Conservation (phyloP, 768 basidiomycete species). For the Filobasidium floriforme region DNA sequence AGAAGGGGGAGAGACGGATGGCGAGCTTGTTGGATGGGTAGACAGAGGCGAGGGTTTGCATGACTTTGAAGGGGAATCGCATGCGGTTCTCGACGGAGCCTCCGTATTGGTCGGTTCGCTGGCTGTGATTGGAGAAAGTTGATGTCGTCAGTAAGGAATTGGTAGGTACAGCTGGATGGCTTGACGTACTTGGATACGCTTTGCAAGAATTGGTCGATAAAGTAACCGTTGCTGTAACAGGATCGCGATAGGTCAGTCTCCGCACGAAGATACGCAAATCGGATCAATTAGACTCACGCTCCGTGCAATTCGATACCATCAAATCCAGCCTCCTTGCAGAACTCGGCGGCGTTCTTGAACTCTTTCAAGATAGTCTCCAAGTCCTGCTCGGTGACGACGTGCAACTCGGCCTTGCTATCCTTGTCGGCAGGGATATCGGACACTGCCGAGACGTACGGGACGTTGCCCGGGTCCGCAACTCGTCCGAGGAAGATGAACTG, state of each 20-base stretch:
- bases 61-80: conserved; percentile 55
- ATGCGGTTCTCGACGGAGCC: conserved; percentile 59
- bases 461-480: conserved; percentile 3
- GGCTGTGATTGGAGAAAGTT: conserved; percentile 9
- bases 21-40: conserved; percentile 55
- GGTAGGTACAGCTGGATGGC: not conserved
- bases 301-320: conserved; percentile 56
- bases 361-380: conserved; percentile 45
- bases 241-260: conserved; percentile 18
- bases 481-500: conserved; percentile 58
- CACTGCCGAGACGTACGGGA: conserved; percentile 21
- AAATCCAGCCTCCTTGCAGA: conserved; percentile 59
- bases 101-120: conserved; percentile 60
- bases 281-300: conserved; percentile 26
- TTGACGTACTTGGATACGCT: conserved; percentile 48
- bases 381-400: conserved; percentile 45
- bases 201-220: conserved; percentile 59
- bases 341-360: conserved; percentile 55
- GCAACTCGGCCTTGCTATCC: conserved; percentile 21
- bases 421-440: conserved; percentile 24
- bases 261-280: not conserved
- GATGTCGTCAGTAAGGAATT: not conserved
- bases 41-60: conserved; percentile 52
- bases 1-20: conserved; percentile 59
- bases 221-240: conserved; percentile 39